phyloP scores from a whole-genome alignment of 108 stramenopile species.

The Asterionellopsis glacialis region DNA sequence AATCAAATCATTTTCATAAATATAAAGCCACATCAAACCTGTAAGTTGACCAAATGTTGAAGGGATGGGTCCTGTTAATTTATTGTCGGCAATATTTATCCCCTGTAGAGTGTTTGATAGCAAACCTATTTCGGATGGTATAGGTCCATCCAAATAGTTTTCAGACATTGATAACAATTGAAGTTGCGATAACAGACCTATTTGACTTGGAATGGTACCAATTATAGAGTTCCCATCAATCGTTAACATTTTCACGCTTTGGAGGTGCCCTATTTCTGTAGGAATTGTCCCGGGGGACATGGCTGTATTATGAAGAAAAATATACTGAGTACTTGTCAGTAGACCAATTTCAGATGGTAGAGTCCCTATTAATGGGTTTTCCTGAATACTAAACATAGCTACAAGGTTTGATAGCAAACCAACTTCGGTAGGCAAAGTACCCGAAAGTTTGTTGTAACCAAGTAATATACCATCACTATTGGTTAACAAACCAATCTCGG shows the following conservation, averaged over 20 bases:
- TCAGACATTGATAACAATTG: background rate
- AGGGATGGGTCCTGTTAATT: slow-evolving; percentile 46
- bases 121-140: background rate
- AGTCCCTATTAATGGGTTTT: background rate
- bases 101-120: background rate
- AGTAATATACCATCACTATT: background rate
- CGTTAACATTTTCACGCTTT: background rate
- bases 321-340: background rate
- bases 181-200: background rate
- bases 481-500: slow-evolving; percentile 34
- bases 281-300: background rate
- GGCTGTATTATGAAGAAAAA: no score
- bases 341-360: slow-evolving; percentile 1
- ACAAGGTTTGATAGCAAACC: background rate
- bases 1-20: slow-evolving; percentile 52
- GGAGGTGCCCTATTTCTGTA: background rate
- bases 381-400: background rate
- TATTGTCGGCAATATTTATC: slow-evolving; percentile 23
- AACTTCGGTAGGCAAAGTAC: background rate
- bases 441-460: slow-evolving; percentile 3
- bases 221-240: background rate
- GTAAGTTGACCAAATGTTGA: slow-evolving; percentile 32
- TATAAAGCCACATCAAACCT: slow-evolving; percentile 34
- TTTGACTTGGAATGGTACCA: background rate
- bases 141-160: background rate